A percentile compares a stretch with the other conserved stretches of the same genome.
These are phyloP conservation scores for Diaporthe vexans DNA, from an alignment of 2,329 filamentous ascomycete genomes.

Conservation along the genomic window DNA sequence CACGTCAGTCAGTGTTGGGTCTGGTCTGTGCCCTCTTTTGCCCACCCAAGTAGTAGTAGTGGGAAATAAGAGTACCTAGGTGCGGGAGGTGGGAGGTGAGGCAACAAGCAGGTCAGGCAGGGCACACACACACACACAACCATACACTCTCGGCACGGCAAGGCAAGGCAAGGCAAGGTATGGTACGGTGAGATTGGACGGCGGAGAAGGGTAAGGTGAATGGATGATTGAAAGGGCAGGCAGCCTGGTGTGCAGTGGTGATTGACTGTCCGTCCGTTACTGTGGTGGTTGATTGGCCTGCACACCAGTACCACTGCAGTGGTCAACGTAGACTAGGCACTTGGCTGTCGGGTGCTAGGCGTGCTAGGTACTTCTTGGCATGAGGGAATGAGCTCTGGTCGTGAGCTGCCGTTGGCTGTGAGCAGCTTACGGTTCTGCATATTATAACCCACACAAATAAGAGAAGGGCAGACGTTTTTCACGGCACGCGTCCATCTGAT, in stretches of 20 bases:
- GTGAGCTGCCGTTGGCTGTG: conserved; percentile 20
- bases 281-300: neutral
- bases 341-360: neutral
- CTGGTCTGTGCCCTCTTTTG: conserved; percentile 9
- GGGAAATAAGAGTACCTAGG: neutral
- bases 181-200: conserved; percentile 23
- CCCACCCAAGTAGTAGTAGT: conserved; percentile 4
- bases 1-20: conserved; percentile 22
- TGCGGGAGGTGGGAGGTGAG: neutral
- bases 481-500: neutral
- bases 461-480: neutral
- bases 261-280: too few relatives aligned
- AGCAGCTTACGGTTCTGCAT: neutral
- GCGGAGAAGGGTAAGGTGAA: conserved; percentile 30
- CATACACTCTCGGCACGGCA: neutral
- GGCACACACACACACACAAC: neutral
- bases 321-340: neutral
- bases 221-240: conserved; percentile 7
- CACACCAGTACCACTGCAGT: neutral
- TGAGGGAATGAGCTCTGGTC: neutral
- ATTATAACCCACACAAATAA: neutral
- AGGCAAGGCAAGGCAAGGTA: neutral
- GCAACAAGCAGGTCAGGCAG: neutral
- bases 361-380: conserved; percentile 16
- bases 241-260: neutral